Base-by-base conservation (phyloP, 805 yeast species). In the Saturnispora ahearnii region DNA sequence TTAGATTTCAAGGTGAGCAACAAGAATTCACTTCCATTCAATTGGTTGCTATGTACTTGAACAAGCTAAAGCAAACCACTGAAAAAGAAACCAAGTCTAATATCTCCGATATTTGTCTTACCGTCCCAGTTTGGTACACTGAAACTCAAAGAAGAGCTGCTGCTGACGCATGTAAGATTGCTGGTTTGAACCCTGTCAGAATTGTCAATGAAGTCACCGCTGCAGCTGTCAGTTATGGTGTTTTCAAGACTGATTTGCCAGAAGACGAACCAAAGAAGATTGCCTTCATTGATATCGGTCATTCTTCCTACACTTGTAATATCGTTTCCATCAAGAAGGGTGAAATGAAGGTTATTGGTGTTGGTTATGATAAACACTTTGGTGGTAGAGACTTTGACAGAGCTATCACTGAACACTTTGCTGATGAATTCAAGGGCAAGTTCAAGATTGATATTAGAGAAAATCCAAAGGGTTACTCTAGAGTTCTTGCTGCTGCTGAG, bases 171-270 rank as follows among this genome's bases (percentile, higher is more conserved):
- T 91, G 96, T 64, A 79, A 77, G 67, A 86, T 93, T 67, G 98
- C 99, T 53, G 96, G 96, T 56, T 78, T 93, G 65, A 93, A 93
- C 82, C 98, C 99, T 53, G 97, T 93, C 53, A 87, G 99, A 79
- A 82, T 93, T 57, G 96, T 93, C 61, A 93, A 93, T 70, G 99
- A 93, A 69, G 84, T 87, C 58, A 90, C 98, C 51, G 98, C 99
- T 54, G 99, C 99, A 54, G 98, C 97, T 62, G 96, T 93, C 57
- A 95, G 97, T 61, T 95, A 93, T 75, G 99, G 99, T 77, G 96
- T 93, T 54, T 93, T 93, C 84, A 90, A 93, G 80, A 79, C 86
- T 58, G 97, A 91, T 66, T 78, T 93, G 63, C 96, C 98, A 63
- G 98, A 89, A 70, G 96, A 87, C 62, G 85, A 84, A 69, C 84